A percentile compares a stretch with the other conserved stretches of the same genome.
Evolutionary conservation across 2,329 filamentous ascomycete genomes (phyloP).

Genomic region (Cadophora sp.): DNA sequence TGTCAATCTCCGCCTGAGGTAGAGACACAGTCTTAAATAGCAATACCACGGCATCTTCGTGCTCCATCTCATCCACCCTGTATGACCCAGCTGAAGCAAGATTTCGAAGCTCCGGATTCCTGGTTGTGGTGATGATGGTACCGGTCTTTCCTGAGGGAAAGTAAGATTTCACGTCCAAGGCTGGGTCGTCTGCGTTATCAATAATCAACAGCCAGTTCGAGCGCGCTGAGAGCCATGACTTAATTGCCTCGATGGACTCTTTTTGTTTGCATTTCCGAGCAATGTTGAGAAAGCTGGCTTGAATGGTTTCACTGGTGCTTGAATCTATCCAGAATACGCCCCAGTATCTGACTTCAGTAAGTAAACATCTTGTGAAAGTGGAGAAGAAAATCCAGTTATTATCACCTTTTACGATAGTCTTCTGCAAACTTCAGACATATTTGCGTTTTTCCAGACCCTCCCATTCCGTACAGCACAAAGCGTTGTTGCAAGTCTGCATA

Average conservation of each 20-base stretch:
- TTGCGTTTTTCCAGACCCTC: slow-evolving; percentile 44
- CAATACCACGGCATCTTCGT: neutral
- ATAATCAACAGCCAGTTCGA: slow-evolving; percentile 47
- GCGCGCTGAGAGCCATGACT: slow-evolving; percentile 35
- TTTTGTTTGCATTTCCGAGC: slow-evolving; percentile 16
- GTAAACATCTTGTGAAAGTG: neutral
- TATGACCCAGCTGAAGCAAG: slow-evolving; percentile 17
- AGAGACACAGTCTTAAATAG: neutral
- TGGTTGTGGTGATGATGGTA: slow-evolving; percentile 49
- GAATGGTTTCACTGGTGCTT: slow-evolving; percentile 21
- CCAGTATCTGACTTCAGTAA: slow-evolving; percentile 27
- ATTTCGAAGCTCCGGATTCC: slow-evolving; percentile 39
- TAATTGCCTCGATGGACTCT: slow-evolving; percentile 20
- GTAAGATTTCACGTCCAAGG: slow-evolving; percentile 37
- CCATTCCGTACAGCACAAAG: slow-evolving; percentile 40
- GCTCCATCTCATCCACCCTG: neutral
- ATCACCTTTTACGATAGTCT: slow-evolving; percentile 11
- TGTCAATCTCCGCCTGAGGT: neutral
- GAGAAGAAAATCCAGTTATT: neutral
- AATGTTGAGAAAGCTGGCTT: slow-evolving; percentile 23
- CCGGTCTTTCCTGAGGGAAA: slow-evolving; percentile 41
- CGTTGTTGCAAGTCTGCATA: slow-evolving; percentile 18
- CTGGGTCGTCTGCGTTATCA: slow-evolving; percentile 50
- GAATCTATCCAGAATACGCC: slow-evolving; percentile 35
- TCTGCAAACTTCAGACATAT: slow-evolving; percentile 32